phyloP scores from a whole-genome alignment of 2,329 filamentous ascomycete species.

The Botrytis paeoniae region DNA sequence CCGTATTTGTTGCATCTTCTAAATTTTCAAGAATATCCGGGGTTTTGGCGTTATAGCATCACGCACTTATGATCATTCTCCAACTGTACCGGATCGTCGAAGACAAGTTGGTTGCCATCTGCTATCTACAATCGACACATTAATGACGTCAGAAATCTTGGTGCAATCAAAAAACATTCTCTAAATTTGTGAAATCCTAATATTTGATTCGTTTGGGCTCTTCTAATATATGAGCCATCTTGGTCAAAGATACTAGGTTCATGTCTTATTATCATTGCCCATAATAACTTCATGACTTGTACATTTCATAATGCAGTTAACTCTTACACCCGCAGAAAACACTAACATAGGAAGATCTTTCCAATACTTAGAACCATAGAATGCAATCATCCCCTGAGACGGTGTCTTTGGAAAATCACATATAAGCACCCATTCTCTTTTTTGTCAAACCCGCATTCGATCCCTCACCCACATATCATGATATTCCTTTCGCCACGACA shows the following conservation, averaged over 20 bases:
- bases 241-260: too few relatives aligned
- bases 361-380: too few relatives aligned
- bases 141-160: not conserved
- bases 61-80: not conserved
- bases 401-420: not conserved
- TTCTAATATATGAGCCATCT: not conserved
- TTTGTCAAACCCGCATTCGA: not conserved
- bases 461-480: not conserved
- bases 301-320: not conserved
- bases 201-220: not conserved
- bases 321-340: not conserved
- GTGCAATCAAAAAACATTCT: not conserved
- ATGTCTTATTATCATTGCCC: not conserved
- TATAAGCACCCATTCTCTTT: too few relatives aligned
- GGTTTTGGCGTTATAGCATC: not conserved
- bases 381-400: too few relatives aligned
- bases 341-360: not conserved
- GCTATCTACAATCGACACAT: not conserved
- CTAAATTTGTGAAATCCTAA: not conserved
- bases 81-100: not conserved
- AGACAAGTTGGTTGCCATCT: not conserved
- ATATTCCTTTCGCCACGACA: not conserved
- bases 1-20: not conserved
- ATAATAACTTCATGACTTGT: not conserved
- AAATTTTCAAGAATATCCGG: not conserved